Base-by-base conservation (phyloP, 139 green algal genomes). In the Closterium sp. region DNA sequence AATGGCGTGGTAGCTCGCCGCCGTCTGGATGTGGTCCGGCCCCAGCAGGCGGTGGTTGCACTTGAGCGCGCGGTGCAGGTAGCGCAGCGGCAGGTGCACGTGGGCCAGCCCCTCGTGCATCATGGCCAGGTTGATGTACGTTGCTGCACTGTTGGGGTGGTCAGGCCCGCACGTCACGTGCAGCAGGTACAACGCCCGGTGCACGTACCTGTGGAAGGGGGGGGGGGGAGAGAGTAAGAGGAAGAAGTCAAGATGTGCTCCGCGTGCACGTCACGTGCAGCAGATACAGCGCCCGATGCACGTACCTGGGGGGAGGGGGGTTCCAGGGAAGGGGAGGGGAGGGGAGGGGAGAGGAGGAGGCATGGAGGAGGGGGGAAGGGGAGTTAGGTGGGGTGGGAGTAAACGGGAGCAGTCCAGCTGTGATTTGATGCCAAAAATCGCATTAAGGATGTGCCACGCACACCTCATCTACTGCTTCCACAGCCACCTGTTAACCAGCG, bases 61-160 rank as follows among this genome's bases (percentile, higher is more conserved):
- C 92, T 93, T 84, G 33, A 95, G 92, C 84, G 94, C 94, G 84
- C 94, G 92, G 88, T 95, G 94, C 5, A 95, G 90, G 84, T 94
- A 95, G 43, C 94, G 92, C 64, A 95, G 93, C 34, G 92, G 90
- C 28, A 95, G 69, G 36, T 88, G 87, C 9, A 91, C 76, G 4
- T 91, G 88, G 34, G 93, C 93, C 32, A 94, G 36, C n/a, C 92
- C 93, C 32, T 95, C 92, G 90, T 95, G 89, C 94, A 95, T 95
- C 94, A 95, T 95, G 33, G 94, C 94, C 5, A 95, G 33, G 88
- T 95, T 95, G 92, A 95, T 95, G 90, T 93, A 95, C 12, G 93
- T 95, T 4, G 94, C 94, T 2, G 94, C 94, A 16, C 90, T 95
- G 93, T 95, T 95, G 81, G 94, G 94, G 88, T 95, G 94, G 34